Conservation (phyloP, 78 protist species). For the Dictyostelium brefeldianum region DNA sequence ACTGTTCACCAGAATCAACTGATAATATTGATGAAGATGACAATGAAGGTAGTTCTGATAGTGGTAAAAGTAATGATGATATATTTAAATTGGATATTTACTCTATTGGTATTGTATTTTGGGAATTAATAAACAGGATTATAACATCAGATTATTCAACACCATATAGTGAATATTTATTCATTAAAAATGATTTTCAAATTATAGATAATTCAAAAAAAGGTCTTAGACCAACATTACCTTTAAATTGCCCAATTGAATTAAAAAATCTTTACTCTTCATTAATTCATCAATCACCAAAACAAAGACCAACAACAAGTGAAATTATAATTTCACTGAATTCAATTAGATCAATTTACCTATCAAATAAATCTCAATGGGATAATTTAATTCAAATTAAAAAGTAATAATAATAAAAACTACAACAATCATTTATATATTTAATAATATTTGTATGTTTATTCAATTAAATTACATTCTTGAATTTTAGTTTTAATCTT, state of each 20-base stretch:
- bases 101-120: conserved; percentile 78
- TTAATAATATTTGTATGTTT: too few species aligned
- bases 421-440: too few species aligned
- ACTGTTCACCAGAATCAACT: conserved; percentile 75
- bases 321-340: conserved; percentile 11
- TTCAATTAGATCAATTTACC: background rate
- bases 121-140: conserved; percentile 77
- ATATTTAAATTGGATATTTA: conserved; percentile 66
- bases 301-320: conserved; percentile 43
- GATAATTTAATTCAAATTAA: conserved; percentile 12
- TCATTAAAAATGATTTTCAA: conserved; percentile 68
- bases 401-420: background rate
- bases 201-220: conserved; percentile 79
- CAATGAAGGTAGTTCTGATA: background rate
- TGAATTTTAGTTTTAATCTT: conserved; percentile 32
- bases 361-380: conserved; percentile 25
- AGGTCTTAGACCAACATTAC: conserved; percentile 67
- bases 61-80: background rate
- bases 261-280: conserved; percentile 26
- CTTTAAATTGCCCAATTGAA: conserved; percentile 24
- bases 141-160: conserved; percentile 34
- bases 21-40: background rate
- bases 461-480: background rate
- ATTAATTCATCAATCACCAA: conserved; percentile 49
- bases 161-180: conserved; percentile 52